Evolutionary conservation across 1,284 basidiomycete genomes (phyloP).

Genomic region (Cryptococcus floricola): DNA sequence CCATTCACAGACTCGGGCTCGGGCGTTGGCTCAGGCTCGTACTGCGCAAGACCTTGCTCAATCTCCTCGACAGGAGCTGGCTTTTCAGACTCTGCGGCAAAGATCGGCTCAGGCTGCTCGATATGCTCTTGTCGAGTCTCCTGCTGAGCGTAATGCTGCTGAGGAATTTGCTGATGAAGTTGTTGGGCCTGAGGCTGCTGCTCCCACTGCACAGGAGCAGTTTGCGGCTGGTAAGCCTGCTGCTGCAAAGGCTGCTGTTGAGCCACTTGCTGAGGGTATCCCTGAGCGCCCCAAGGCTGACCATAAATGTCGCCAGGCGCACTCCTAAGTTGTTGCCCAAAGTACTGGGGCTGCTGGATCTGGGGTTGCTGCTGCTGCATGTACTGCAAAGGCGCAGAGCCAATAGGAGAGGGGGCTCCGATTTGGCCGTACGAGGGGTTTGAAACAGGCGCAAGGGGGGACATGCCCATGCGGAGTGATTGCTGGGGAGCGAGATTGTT

Average conservation of each 20-base stretch:
- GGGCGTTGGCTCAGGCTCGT: constrained; percentile 2
- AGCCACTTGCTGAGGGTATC: constrained; percentile 8
- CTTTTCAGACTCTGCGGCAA: neutral
- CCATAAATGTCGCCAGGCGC: constrained; percentile 18
- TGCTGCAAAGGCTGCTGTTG: constrained; percentile 17
- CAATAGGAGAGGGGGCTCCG: constrained; percentile 31
- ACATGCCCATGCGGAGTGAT: constrained; percentile 11
- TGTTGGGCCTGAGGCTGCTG: constrained; percentile 10
- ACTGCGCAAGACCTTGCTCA: constrained; percentile 1
- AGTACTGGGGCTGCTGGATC: constrained; percentile 11
- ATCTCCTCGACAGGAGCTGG: constrained; percentile 1
- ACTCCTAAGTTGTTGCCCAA: constrained; percentile 15
- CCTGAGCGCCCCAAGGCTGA: constrained; percentile 32
- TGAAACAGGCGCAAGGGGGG: constrained; percentile 2
- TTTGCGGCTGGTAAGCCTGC: constrained; percentile 17
- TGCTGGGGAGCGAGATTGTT: constrained; percentile 6
- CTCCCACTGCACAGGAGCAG: constrained; percentile 9
- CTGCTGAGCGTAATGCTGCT: constrained; percentile 8
- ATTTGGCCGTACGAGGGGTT: constrained; percentile 14
- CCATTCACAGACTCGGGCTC: constrained; percentile 1
- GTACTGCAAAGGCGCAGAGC: constrained; percentile 17
- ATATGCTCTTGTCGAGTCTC: constrained; percentile 13
- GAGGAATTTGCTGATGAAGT: constrained; percentile 13
- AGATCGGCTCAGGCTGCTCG: constrained; percentile 4
- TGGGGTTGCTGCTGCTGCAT: constrained; percentile 18